These are phyloP conservation scores for Eucalyptus erythrocorys DNA, from an alignment of 345 rosid genomes.

Conservation along the genomic window DNA sequence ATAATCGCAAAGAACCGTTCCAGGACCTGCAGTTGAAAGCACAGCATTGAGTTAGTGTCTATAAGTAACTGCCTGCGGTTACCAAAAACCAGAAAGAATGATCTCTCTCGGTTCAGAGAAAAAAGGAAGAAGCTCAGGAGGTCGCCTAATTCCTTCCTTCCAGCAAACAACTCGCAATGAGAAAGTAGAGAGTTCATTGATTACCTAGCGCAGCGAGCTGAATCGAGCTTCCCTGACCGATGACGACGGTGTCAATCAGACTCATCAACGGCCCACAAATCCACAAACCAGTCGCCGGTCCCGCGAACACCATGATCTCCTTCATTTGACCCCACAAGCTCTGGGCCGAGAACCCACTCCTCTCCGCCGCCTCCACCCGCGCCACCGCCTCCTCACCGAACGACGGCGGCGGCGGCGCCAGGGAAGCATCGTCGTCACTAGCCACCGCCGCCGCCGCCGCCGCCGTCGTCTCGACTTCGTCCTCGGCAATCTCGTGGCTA, in stretches of 20 bases:
- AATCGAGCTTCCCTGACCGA: constrained; percentile 81
- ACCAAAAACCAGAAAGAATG: neutral
- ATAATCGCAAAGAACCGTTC: constrained; percentile 46
- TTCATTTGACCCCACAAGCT: constrained; percentile 70
- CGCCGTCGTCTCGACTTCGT: neutral
- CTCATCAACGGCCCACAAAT: constrained; percentile 94
- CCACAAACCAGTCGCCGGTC: constrained; percentile 91
- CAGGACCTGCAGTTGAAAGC: constrained; percentile 28
- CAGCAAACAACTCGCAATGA: neutral
- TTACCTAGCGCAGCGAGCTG: constrained; percentile 94
- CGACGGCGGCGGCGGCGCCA: neutral
- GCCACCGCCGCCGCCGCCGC: neutral
- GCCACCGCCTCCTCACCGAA: neutral
- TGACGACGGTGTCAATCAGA: constrained; percentile 81
- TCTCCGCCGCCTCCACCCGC: neutral
- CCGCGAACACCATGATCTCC: constrained; percentile 76
- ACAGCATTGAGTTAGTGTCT: neutral
- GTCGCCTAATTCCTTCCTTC: neutral
- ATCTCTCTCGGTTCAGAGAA: neutral
- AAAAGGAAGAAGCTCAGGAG: neutral
- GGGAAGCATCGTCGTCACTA: neutral
- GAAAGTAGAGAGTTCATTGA: neutral
- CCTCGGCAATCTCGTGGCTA: neutral
- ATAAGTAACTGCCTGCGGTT: neutral
- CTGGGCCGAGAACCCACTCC: constrained; percentile 37